A percentile compares a stretch with the other conserved stretches of the same genome.
These are phyloP conservation scores for Wickerhamomyces strasburgensis DNA, from an alignment of 805 yeast species.

Conservation along the genomic window DNA sequence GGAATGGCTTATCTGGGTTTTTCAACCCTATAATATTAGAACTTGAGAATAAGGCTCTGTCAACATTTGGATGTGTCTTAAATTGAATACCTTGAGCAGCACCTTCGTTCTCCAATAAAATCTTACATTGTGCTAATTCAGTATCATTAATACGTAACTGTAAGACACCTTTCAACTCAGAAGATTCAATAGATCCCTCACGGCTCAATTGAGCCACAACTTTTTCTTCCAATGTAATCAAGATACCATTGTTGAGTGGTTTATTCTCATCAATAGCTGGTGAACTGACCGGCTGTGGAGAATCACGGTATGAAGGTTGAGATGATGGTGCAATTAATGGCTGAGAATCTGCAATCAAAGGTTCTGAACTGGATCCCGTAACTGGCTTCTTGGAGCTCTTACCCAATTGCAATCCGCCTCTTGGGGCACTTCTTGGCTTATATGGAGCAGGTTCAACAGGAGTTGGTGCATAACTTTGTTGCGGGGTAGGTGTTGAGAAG, in stretches of 20 bases:
- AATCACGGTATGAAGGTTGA: slow-evolving; percentile 9
- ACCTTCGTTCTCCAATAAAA: slow-evolving; percentile 49
- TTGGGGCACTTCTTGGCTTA: slow-evolving; percentile 33
- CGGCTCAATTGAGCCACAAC: slow-evolving; percentile 73
- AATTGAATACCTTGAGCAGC: slow-evolving; percentile 54
- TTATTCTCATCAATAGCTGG: slow-evolving; percentile 24
- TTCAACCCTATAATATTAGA: slow-evolving; percentile 63
- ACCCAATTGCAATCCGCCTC: slow-evolving; percentile 79
- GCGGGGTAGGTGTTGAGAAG: slow-evolving; percentile 11
- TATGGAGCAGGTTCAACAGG: slow-evolving; percentile 20
- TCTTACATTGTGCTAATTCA: slow-evolving; percentile 60
- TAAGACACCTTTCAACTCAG: slow-evolving; percentile 87
- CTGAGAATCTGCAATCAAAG: slow-evolving; percentile 28
- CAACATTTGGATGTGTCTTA: slow-evolving; percentile 96
- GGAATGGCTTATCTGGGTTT: slow-evolving; percentile 77
- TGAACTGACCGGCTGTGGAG: slow-evolving; percentile 2
- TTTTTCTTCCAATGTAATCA: slow-evolving; percentile 72
- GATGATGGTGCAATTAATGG: slow-evolving; percentile 10
- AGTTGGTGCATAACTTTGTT: slow-evolving; percentile 18
- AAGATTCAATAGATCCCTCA: slow-evolving; percentile 67
- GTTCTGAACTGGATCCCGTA: slow-evolving; percentile 23
- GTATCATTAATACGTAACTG: slow-evolving; percentile 81
- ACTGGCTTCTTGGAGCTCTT: slow-evolving; percentile 31
- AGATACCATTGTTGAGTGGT: slow-evolving; percentile 65
- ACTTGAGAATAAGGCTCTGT: slow-evolving; percentile 60